Evolutionary conservation across 1,139 yeast species (phyloP), one percentile per base, ranked within the genome.

Genomic region (Pichia kudriavzevii): DNA sequence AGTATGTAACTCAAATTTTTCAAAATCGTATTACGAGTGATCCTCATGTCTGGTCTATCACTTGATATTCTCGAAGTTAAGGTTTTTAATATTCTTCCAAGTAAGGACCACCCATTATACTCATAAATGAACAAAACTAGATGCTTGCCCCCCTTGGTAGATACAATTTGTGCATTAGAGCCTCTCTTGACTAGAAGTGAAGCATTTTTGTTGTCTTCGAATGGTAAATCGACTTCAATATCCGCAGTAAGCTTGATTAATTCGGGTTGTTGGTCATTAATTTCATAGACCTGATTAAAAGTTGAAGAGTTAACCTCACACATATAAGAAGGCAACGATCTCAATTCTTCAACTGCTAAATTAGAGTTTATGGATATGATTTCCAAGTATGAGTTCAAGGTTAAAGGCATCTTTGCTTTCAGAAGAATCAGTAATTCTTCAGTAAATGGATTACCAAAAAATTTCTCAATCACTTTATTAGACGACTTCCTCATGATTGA

Each of bases 61-160:
- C 41, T 21, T 9, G 50, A 48, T 27, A 52, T 64, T 6, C 58
- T 50, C 32, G 61, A 61, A 22, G 77, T 63, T 7, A 79, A 55
- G 45, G 79, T 80, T 46, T 81, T 88, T 21, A 88, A 56, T 0
- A 83, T 61, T 46, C 94, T 69, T 1, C 96, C 96, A 23, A 88
- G 49, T 28, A 82, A 63, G 0, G 93, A 72, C 95, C 96, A 85
- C 1, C 96, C 97, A 52, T 78, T 82, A 52, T 78, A 85, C 5
- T 70, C 67, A 53, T 80, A 74, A 28, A 79, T 61, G 61, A 91
- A 87, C 1, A 81, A 80, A 27, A 83, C 66, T 5, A 76, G 67
- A 9, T 28, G 14, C 19, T 37, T 13, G 25, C 35, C 28, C 22
- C 20, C 16, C 14, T 53, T 48, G 22, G 52, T 51, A 22, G 59